Conservation (phyloP, 1,284 basidiomycete genomes). For the Inonotus obliquus region DNA sequence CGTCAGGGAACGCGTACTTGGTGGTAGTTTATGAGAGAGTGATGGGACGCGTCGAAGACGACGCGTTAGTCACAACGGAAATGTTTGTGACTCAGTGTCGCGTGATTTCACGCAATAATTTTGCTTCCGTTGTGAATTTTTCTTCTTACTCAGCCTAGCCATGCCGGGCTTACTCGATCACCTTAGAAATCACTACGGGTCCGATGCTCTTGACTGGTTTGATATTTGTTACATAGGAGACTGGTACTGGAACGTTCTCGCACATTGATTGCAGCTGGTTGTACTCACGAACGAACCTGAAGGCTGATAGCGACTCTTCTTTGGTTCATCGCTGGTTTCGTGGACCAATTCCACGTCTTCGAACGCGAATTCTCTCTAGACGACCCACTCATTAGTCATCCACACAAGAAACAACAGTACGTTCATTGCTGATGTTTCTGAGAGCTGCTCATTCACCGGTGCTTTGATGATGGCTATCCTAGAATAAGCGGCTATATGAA, state of each 20-base stretch:
- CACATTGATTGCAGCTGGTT: background rate
- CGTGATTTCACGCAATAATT: slow-evolving; percentile 7
- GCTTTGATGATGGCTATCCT: background rate
- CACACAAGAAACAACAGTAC: slow-evolving; percentile 48
- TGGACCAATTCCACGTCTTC: slow-evolving; percentile 33
- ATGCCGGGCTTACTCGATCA: slow-evolving; percentile 11
- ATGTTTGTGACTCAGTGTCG: background rate
- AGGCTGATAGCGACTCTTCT: slow-evolving; percentile 39
- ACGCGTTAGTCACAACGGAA: background rate
- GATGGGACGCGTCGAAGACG: background rate
- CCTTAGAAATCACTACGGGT: slow-evolving; percentile 27
- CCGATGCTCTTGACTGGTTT: slow-evolving; percentile 45
- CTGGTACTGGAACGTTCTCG: slow-evolving; percentile 30
- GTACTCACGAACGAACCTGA: background rate
- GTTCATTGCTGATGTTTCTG: slow-evolving; percentile 10
- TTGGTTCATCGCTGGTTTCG: slow-evolving; percentile 16
- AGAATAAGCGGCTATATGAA: slow-evolving; percentile 49
- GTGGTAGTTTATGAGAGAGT: background rate
- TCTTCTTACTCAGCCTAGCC: too few relatives aligned
- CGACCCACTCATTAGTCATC: slow-evolving; percentile 50
- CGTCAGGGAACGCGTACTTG: slow-evolving; percentile 1
- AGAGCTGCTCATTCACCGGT: background rate
- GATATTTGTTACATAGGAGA: slow-evolving; percentile 33
- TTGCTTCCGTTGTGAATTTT: slow-evolving; percentile 12
- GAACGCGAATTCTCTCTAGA: slow-evolving; percentile 47